Base-by-base conservation (phyloP, 768 basidiomycete genomes). In the Mycena amicta region DNA sequence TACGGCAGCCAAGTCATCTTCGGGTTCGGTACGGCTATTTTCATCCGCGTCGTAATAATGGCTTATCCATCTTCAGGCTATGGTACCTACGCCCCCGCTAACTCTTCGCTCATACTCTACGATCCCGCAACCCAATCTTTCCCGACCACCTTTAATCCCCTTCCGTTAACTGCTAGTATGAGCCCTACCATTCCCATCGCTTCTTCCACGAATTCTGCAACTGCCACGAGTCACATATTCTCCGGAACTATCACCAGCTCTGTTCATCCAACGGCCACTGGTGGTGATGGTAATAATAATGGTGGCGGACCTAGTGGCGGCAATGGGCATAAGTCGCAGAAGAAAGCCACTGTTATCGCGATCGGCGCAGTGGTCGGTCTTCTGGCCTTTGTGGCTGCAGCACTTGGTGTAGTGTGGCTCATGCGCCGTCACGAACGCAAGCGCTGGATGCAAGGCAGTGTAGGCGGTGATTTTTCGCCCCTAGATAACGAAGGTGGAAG, bases 1-100 rank as follows among this genome's bases (percentile, higher is more conserved):
- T 76, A 80, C 29, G 87, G 85, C 13, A 74, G 77, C 29, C 77
- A 83, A 53, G 85, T 93, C 22, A 69, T 95, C 11, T 90, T 94
- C 70, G 89, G 87, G 30, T 90, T 88, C 67, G 92, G 92, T 92
- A 64, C 63, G 88, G 22, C 49, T 52, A 22, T 51, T 57, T 22
- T 29, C 30, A 20, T 50, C 28, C 25, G 20, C 6, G 29, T 39
- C 16, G 12, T 39, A 26, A 41, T 3, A n/a, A 13, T 25, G 5
- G 5, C 51, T 53, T 23, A 60, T 13, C 4, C 5, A 8, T 31
- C 52, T 57, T 1, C 55, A 87, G 83, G 82, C 16, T 87, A 85
- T 65, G 75, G 69, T 20, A 60, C 73, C 40, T 75, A 69, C 60
- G 79, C 76, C 1, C 84, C 89, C 4, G 86, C 84, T 11, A 74